Base-by-base conservation (phyloP, 2,329 filamentous ascomycete species). In the Davidsoniella eucalypti region DNA sequence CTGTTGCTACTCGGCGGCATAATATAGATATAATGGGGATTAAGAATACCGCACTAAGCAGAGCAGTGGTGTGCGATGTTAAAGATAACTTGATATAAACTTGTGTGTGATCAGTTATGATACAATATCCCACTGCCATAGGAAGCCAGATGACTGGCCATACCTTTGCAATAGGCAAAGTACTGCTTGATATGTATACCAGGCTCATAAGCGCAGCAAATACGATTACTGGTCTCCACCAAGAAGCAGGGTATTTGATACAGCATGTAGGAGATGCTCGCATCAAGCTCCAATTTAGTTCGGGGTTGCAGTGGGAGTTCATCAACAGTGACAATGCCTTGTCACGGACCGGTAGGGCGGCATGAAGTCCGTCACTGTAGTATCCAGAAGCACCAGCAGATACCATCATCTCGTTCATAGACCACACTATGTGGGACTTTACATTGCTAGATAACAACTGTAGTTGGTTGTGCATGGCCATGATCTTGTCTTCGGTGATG, bases 381-480 rank as follows among this genome's bases (percentile, higher is more conserved):
- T 69, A 69, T 25, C 63, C 59, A 4, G 29, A 33, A 25, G 44
- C 44, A 12, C 43, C 44, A 10, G 42, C 46, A 25, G 40, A 61
- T n/a, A 62, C 60, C 14, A 65, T 67, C 70, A 79, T 75, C 18
- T 65, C 58, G 38, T 67, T 65, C 55, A 71, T 76, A 26, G 65
- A 68, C 68, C 70, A 73, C 3, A 72, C 55, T 3, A 78, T 61
- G 54, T 69, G 67, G 0, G 67, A 65, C 21, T 59, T 57, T 17
- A 63, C 63, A 50, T 68, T 61, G 3, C 58, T 55, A 0, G 69
- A 65, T 14, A 69, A 58, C 25, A 68, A 59, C 16, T 62, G 60
- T 5, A 80, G 61, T 55, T 72, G 70, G 29, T 63, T 59, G 56
- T 78, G 76, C 69, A 79, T 74, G 39, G 64, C 61, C 48, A 64